Base-by-base conservation (phyloP, 352 stramenopile species). In the Pseudoperonospora humuli region DNA sequence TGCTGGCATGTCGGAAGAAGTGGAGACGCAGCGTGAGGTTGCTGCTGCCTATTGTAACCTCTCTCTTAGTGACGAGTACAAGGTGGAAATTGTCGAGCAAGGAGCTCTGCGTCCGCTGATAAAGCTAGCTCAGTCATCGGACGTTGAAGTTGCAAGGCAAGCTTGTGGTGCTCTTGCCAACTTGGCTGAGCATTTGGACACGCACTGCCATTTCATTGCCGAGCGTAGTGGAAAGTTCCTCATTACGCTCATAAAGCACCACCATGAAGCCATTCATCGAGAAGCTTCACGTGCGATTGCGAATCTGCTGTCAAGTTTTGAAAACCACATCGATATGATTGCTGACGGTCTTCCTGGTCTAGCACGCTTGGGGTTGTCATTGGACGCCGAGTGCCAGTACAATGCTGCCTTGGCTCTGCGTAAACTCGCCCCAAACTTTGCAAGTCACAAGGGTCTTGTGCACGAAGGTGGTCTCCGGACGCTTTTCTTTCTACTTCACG, bases 21-120 rank as follows among this genome's bases (percentile, higher is more conserved):
- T 96, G n/a, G 93, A 98, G 61, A 96, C 96, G 14, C 87, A 97
- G 56, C 71, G 89, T 28, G 94, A 98, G 58, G 89, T 97, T 0
- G 85, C 94, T 1, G 92, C 86, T 3, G 95, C 86, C 13, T 81
- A 98, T 25, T 97, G 83, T 52, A 97, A 96, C 48, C 44, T 98
- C 19, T 96, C 92, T 2, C 61, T 97, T 11, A 95, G 81, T 36
- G 74, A 95, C 50, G 84, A 94, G 49, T 91, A 96, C 68, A 94
- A 96, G 36, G 57, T 96, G 1, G 78, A 88, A 37, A 92, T 98
- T 19, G 86, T 95, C 15, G 68, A 61, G 19, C 77, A 86, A 39
- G 70, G 61, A 23, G 92, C 75, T 13, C 67, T 96, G 5, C 62
- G 60, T n/a, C 72, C 77, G 18, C 58, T 97, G 27, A 74, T 96